A percentile compares a stretch with the other conserved stretches of the same genome.
These are phyloP conservation scores for Colletotrichum shisoi DNA, from an alignment of 2,329 filamentous ascomycete species.

Conservation along the genomic window DNA sequence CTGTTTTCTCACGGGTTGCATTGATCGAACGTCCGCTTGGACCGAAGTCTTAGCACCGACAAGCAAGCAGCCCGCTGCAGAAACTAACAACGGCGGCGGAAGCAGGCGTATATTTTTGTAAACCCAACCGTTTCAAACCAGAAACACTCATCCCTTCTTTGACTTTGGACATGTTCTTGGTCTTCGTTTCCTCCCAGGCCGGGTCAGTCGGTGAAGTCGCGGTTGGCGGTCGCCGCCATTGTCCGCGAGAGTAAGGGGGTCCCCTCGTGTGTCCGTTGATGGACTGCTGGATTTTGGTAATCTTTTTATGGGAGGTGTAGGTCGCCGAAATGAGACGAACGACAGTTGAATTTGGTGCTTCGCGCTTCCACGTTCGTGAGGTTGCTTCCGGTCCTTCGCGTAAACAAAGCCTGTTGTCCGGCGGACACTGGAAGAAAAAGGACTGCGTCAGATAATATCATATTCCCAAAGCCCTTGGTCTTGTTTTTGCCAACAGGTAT, in stretches of 20 bases:
- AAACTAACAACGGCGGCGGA: conserved; percentile 18
- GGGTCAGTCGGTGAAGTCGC: conserved; percentile 7
- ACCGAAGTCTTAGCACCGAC: conserved; percentile 24
- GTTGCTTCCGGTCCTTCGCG: background rate
- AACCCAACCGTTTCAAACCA: conserved; percentile 31
- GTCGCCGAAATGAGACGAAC: conserved; percentile 21
- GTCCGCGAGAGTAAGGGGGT: background rate
- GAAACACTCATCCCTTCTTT: conserved; percentile 20
- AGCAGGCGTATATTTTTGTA: background rate
- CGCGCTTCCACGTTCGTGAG: background rate
- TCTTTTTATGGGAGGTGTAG: background rate
- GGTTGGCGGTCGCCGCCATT: conserved; percentile 4
- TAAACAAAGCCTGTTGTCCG: no score
- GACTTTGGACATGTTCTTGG: background rate
- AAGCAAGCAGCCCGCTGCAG: conserved; percentile 15
- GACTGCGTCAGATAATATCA: no score
- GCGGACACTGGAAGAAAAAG: no score
- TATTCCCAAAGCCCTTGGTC: no score
- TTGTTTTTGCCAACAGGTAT: no score
- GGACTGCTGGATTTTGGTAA: background rate
- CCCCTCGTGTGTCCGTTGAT: background rate
- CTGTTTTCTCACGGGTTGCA: conserved; percentile 8
- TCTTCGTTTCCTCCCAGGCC: conserved; percentile 1
- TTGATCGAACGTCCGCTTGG: conserved; percentile 26
- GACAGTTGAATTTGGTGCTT: background rate